A percentile compares a stretch with the other conserved stretches of the same genome.
Conservation (phyloP, 2,329 filamentous ascomycete species). For the Pseudocercospora eumusae region DNA sequence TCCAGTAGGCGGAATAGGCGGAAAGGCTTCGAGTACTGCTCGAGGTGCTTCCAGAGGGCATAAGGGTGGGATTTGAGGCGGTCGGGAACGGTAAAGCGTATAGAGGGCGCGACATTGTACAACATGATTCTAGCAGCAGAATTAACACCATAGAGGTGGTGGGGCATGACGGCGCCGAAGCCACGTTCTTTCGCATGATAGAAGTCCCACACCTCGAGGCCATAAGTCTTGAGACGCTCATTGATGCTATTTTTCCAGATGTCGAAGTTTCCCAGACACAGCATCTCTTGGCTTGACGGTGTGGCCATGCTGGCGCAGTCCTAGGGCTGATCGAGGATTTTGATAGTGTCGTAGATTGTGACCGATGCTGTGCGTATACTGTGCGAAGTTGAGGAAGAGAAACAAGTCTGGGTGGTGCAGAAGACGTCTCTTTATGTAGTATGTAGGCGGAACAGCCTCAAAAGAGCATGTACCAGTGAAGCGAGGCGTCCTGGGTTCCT, state of each 20-base stretch:
- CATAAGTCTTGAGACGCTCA: not conserved
- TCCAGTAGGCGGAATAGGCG: not conserved
- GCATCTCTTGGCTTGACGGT: no score
- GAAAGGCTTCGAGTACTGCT: conserved; percentile 3
- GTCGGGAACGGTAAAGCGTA: not conserved
- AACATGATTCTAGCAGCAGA: not conserved
- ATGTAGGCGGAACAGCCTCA: no score
- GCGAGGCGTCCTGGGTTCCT: not conserved
- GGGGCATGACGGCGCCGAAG: not conserved
- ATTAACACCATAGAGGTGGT: not conserved
- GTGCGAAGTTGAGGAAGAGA: no score
- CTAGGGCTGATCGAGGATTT: no score
- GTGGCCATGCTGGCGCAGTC: no score
- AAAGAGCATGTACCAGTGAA: no score
- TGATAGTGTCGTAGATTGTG: no score
- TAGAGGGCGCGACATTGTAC: not conserved
- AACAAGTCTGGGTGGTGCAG: no score
- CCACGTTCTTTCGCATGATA: not conserved
- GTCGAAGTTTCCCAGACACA: not conserved
- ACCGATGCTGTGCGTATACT: no score
- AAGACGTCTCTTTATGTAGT: no score
- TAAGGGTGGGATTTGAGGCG: not conserved
- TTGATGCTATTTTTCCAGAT: not conserved
- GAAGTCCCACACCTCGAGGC: not conserved
- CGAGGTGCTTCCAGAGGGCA: conserved; percentile 3